Base-by-base conservation (phyloP, 73 alveolate genomes). In the Halteria grandinella region DNA sequence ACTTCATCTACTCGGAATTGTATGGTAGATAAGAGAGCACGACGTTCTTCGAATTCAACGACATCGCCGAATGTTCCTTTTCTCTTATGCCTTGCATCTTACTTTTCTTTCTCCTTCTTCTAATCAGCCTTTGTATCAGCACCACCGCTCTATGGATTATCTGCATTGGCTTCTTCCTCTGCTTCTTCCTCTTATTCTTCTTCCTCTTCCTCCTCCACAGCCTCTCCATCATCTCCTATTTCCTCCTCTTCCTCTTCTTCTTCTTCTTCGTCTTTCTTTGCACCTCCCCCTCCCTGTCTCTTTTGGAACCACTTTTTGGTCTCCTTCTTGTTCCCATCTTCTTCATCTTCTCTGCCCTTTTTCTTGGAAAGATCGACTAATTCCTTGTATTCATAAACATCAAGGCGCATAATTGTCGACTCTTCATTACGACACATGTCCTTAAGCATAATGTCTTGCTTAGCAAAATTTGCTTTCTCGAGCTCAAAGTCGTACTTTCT, bases 371-470 rank as follows among this genome's bases (percentile, higher is more conserved):
- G n/a, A n/a, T n/a, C n/a, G n/a, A n/a, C n/a, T n/a, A n/a, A n/a
- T n/a, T n/a, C n/a, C n/a, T n/a, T n/a, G n/a, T n/a, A n/a, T 74
- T 93, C 96, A 80, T 71, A 90, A 17, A 93, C 60, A 36, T 93
- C 95, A 52, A 86, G 32, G 63, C 52, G 63, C 0, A 87, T 43
- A 25, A 81, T 82, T 55, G 87, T 77, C 53, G 50, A 18, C 31
- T 85, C 94, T 78, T 93, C 98, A 11, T 89, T 89, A 25, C 86
- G 85, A 31, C 97, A 93, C 6, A 93, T 31, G 14, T 89, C 92
- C 12, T 85, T 55, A 33, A 79, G 53, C 60, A 50, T n/a, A 37
- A 78, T 69, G 29, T 86, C 88, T 11, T 90, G 47, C 14, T 70
- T 77, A 17, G 87, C 90, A 83, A 89, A 90, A 14, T 6, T 32